A percentile compares a stretch with the other conserved stretches of the same genome.
phyloP scores from a whole-genome alignment of 148 eudicot genomes.

The Amaranthus cruentus region DNA sequence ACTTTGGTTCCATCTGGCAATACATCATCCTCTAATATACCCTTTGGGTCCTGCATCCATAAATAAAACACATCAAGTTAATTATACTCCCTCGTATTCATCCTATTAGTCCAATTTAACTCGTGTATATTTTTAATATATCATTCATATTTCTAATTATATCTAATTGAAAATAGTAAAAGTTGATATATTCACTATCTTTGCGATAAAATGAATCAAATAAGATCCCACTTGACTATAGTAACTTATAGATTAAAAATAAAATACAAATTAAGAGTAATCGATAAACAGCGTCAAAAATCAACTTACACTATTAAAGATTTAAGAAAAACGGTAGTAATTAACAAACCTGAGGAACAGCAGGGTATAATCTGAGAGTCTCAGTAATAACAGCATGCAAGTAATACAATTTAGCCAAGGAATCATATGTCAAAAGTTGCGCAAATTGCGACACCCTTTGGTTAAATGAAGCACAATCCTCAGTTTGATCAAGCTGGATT shows the following conservation, averaged over 20 bases:
- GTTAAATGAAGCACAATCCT: conserved; percentile 46
- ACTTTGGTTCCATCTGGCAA: conserved; percentile 94
- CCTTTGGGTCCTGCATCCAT: conserved; percentile 73
- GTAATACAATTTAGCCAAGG: conserved; percentile 58
- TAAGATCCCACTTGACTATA: no score
- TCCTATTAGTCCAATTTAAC: not conserved
- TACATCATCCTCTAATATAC: conserved; percentile 74
- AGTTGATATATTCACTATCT: no score
- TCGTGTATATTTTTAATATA: no score
- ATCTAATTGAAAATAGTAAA: no score
- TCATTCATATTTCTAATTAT: no score
- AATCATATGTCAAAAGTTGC: conserved; percentile 60
- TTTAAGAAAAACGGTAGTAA: not conserved
- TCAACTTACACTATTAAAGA: not conserved
- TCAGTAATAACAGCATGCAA: conserved; percentile 92
- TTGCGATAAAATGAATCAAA: no score
- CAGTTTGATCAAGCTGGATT: conserved; percentile 31
- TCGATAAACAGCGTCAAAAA: no score
- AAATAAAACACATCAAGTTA: no score
- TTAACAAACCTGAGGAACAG: conserved; percentile 71
- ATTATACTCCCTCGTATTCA: no score
- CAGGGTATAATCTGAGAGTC: conserved; percentile 92
- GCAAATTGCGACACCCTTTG: conserved; percentile 64
- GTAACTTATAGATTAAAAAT: no score
- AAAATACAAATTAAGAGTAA: no score